Conservation (phyloP, 768 basidiomycete species). For the Phanerodontia chrysosporium region DNA sequence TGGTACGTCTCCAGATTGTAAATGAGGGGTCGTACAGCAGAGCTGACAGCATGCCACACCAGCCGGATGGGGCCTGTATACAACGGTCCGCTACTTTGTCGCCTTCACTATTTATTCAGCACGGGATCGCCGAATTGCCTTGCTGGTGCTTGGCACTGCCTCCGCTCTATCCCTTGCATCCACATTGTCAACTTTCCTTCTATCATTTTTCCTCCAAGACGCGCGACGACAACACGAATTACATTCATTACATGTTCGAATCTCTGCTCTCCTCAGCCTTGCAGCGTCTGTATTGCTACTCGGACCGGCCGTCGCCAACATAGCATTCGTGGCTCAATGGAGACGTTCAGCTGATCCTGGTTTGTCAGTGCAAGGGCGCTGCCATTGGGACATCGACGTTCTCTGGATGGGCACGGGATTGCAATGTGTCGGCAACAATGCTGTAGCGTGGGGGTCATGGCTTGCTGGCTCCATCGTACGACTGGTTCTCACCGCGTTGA, state of each 20-base stretch:
- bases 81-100: conserved; percentile 59
- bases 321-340: conserved; percentile 54
- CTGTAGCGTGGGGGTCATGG: conserved; percentile 51
- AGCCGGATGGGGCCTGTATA: conserved; percentile 63
- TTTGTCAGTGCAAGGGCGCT: conserved; percentile 40
- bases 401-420: conserved; percentile 49
- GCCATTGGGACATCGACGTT: conserved; percentile 61
- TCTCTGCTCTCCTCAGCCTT: conserved; percentile 35
- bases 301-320: conserved; percentile 49
- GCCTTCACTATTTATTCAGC: conserved; percentile 43
- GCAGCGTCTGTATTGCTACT: conserved; percentile 45
- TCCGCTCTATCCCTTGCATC: conserved; percentile 39
- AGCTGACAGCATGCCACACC: background rate
- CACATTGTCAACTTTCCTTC: conserved; percentile 35
- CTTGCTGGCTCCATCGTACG: conserved; percentile 48
- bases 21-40: background rate
- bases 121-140: conserved; percentile 36
- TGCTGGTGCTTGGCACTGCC: conserved; percentile 47
- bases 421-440: conserved; percentile 21
- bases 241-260: conserved; percentile 25
- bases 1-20: conserved; percentile 26
- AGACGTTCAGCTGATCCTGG: conserved; percentile 34
- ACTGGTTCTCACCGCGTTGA: conserved; percentile 44
- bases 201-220: conserved; percentile 38
- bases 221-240: conserved; percentile 25